Base-by-base conservation (phyloP, 805 yeast genomes). In the Metschnikowia koreensis region DNA sequence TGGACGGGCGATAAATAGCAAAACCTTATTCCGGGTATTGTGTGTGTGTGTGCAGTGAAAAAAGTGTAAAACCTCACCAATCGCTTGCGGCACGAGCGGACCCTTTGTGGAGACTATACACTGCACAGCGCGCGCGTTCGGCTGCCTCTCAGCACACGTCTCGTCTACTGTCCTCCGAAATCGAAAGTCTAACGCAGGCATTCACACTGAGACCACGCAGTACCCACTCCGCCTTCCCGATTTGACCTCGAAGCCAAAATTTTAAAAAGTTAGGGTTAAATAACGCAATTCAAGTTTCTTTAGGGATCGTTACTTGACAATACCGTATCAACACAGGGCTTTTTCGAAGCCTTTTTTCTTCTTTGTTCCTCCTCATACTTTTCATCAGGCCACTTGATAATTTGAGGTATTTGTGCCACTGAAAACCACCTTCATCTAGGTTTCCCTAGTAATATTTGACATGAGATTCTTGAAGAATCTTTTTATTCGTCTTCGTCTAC, bases 401-500 rank as follows among this genome's bases (percentile, higher is more conserved):
- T 38, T 27, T 27, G 43, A 26, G 43, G 33, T 41, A 41, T 11
- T 41, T 28, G 28, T 39, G 16, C 10, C 29, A 42, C 45, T 7
- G 26, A 15, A 26, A 42, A 29, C 26, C 13, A 15, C 6, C n/a
- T n/a, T 11, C 13, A 38, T 38, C 28, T 29, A 27, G 39, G n/a
- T 11, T n/a, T 37, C 13, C n/a, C 39, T 15, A 6, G 2, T 15
- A n/a, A 37, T 11, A 12, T 4, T 37, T 7, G 16, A 13, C 38
- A 55, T 55, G 59, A 46, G 51, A n/a, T n/a, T 54, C 40, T 45
- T 49, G 16, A 36, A 46, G 15, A 48, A 41, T 17, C n/a, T 57
- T 27, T 38, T 47, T 38, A 28, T 55, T 17, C 58, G 54, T 22
- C 47, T 50, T 15, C 60, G 60, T 11, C 39, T 57, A 31, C 59